A percentile compares a stretch with the other conserved stretches of the same genome.
phyloP scores from a whole-genome alignment of 1,139 yeast genomes.

The Taphrina wiesneri region DNA sequence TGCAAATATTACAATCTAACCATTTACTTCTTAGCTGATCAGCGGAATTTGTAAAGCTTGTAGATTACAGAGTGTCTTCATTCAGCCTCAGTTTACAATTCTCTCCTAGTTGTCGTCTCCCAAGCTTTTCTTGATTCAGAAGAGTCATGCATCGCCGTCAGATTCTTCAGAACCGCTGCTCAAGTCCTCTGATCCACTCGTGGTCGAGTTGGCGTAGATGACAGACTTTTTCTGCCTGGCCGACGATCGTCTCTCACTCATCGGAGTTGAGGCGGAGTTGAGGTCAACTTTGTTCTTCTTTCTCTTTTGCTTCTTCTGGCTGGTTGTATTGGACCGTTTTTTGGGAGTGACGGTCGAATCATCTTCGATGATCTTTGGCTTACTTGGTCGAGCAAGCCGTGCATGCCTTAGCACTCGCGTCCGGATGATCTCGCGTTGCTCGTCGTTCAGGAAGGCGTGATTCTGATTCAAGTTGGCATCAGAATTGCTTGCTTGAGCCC shows the following conservation, averaged over 20 bases:
- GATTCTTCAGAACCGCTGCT: not conserved
- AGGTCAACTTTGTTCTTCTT: not conserved
- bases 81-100: too few relatives aligned
- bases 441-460: not conserved
- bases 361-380: not conserved
- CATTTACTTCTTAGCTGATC: not conserved
- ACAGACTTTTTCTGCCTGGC: not conserved
- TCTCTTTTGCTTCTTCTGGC: not conserved
- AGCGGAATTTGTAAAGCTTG: not conserved
- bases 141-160: not conserved
- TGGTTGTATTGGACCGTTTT: not conserved
- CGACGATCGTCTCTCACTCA: not conserved
- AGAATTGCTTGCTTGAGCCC: conserved; percentile 5
- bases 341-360: not conserved
- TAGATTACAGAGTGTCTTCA: not conserved
- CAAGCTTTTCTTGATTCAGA: not conserved
- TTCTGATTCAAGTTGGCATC: conserved; percentile 2
- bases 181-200: not conserved
- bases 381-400: not conserved
- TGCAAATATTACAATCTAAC: not conserved
- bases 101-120: not conserved
- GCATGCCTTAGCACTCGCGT: not conserved
- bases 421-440: not conserved
- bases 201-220: not conserved
- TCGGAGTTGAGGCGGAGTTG: not conserved